Conservation (phyloP, 495 filamentous ascomycete genomes). For the Aspergillus leporis region DNA sequence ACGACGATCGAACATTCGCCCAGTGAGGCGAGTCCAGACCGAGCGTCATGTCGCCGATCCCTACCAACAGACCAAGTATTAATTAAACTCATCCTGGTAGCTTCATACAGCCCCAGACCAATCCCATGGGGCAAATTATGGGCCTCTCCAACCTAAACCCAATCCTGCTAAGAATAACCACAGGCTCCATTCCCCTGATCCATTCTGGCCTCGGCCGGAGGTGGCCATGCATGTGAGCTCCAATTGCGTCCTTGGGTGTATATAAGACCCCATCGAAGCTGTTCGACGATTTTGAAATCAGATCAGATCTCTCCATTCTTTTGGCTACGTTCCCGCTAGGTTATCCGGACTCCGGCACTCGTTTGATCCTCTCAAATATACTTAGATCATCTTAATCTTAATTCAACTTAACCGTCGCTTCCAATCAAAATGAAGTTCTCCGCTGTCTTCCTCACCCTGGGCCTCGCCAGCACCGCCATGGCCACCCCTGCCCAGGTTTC, state of each 20-base stretch:
- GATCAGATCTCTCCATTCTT: constrained; percentile 18
- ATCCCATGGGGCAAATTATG: constrained; percentile 1
- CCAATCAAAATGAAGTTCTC: constrained; percentile 43
- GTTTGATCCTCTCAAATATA: constrained; percentile 33
- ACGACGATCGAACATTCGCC: neutral
- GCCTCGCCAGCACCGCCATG: constrained; percentile 26
- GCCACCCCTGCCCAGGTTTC: constrained; percentile 26
- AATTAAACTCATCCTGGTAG: constrained; percentile 5
- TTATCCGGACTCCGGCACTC: constrained; percentile 23
- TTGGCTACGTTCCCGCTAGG: constrained; percentile 12
- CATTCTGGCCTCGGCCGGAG: constrained; percentile 18
- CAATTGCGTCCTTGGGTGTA: constrained; percentile 13
- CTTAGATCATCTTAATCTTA: constrained; percentile 16
- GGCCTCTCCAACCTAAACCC: constrained; percentile 9
- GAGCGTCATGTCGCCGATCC: constrained; percentile 13
- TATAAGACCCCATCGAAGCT: constrained; percentile 13
- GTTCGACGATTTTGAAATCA: neutral
- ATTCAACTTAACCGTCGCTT: constrained; percentile 10
- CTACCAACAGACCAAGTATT: neutral
- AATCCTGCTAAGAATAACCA: constrained; percentile 17
- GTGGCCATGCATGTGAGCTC: constrained; percentile 20
- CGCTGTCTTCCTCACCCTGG: constrained; percentile 31
- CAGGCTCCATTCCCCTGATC: constrained; percentile 16
- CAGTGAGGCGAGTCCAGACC: constrained; percentile 8
- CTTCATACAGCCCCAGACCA: constrained; percentile 5